Evolutionary conservation across 2,329 filamentous ascomycete genomes (phyloP).

Genomic region (Mycocentrospora acerina): DNA sequence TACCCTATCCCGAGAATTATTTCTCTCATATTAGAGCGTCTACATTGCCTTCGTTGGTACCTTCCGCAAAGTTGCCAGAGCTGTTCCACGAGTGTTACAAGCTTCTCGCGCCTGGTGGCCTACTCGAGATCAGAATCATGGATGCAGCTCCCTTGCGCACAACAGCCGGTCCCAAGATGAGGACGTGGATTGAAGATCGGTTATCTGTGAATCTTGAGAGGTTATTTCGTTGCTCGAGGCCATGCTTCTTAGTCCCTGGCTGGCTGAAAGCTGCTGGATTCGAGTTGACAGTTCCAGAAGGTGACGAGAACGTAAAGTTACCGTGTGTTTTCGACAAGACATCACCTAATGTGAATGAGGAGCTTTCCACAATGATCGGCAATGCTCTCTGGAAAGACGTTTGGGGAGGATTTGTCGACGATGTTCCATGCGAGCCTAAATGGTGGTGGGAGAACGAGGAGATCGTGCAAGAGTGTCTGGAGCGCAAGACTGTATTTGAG

Average conservation of each 20-base stretch:
- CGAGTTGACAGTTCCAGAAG: slow-evolving; percentile 24
- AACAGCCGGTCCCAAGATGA: slow-evolving; percentile 59
- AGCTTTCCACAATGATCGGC: slow-evolving; percentile 39
- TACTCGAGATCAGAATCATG: slow-evolving; percentile 62
- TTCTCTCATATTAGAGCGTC: slow-evolving; percentile 47
- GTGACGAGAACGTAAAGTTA: slow-evolving; percentile 25
- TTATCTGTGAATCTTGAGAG: slow-evolving; percentile 61
- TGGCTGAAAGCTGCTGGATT: slow-evolving; percentile 62
- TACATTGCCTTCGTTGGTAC: slow-evolving; percentile 57
- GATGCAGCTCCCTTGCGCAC: slow-evolving; percentile 61
- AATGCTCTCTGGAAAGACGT: slow-evolving; percentile 41
- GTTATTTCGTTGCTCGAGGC: slow-evolving; percentile 61
- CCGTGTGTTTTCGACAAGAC: slow-evolving; percentile 31
- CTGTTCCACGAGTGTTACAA: slow-evolving; percentile 60
- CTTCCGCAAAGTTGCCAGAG: slow-evolving; percentile 58
- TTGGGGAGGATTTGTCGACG: slow-evolving; percentile 41
- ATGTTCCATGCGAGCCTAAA: slow-evolving; percentile 25
- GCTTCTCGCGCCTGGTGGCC: slow-evolving; percentile 57
- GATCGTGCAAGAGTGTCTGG: slow-evolving; percentile 39
- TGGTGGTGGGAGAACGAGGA: slow-evolving; percentile 46
- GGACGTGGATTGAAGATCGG: slow-evolving; percentile 63
- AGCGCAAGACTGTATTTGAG: slow-evolving; percentile 39
- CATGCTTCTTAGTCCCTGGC: slow-evolving; percentile 58
- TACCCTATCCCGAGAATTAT: slow-evolving; percentile 48
- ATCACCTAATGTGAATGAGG: slow-evolving; percentile 24